A percentile compares a stretch with the other conserved stretches of the same genome.
Conservation (phyloP, 2,329 filamentous ascomycete genomes). For the Ophiostoma perfectum region DNA sequence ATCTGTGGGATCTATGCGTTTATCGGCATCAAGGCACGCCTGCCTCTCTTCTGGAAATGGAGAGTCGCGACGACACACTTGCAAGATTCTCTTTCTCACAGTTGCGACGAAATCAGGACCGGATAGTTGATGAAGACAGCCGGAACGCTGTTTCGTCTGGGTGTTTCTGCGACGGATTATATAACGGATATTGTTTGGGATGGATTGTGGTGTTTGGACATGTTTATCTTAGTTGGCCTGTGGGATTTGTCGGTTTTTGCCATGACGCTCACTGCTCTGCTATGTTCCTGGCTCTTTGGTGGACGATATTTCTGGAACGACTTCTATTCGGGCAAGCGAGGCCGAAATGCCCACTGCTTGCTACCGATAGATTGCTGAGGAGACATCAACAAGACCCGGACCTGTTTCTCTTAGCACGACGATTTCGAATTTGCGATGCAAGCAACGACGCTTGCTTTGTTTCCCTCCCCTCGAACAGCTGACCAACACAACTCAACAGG, state of each 20-base stretch:
- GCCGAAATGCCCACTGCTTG: constrained; percentile 11
- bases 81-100: background rate
- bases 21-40: background rate
- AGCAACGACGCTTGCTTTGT: constrained; percentile 38
- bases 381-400: constrained; percentile 5
- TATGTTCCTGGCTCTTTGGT: constrained; percentile 30
- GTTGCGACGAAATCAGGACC: constrained; percentile 21
- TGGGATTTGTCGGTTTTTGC: constrained; percentile 1
- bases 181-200: background rate
- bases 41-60: background rate
- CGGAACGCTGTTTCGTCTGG: background rate
- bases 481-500: constrained; percentile 70
- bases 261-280: constrained; percentile 35
- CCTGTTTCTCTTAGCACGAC: constrained; percentile 19
- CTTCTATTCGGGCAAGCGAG: background rate
- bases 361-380: background rate
- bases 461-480: constrained; percentile 53
- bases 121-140: constrained; percentile 5
- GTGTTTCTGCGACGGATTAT: background rate
- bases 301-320: constrained; percentile 1
- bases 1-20: background rate
- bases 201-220: background rate
- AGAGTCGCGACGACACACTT: background rate
- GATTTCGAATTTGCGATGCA: constrained; percentile 29
- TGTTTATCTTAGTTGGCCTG: background rate